Conservation (phyloP, 2,329 filamentous ascomycete genomes). For the Dryadomyces quercivorus region DNA sequence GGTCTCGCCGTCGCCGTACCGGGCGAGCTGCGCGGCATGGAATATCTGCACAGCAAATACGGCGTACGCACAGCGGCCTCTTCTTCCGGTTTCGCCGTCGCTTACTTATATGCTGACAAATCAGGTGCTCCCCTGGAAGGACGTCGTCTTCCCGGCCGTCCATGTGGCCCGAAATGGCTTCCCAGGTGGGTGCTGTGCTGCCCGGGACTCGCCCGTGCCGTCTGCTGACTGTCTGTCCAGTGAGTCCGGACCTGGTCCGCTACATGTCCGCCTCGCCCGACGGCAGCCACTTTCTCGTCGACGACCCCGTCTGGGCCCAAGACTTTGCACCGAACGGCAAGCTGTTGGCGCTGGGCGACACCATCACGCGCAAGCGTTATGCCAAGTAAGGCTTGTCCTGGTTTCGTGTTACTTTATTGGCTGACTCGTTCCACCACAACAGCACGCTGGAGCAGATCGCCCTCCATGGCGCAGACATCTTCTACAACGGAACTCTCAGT, state of each 20-base stretch:
- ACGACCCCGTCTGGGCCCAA: constrained; percentile 68
- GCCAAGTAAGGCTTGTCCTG: constrained; percentile 31
- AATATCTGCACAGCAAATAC: constrained; percentile 63
- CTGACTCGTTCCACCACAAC: constrained; percentile 1
- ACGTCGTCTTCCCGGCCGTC: constrained; percentile 62
- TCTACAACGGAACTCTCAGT: constrained; percentile 27
- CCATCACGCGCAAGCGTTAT: constrained; percentile 69
- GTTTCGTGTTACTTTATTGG: background rate
- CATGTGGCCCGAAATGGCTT: constrained; percentile 65
- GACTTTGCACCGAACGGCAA: constrained; percentile 79
- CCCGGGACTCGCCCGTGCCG: too few relatives aligned
- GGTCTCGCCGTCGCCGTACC: constrained; percentile 64
- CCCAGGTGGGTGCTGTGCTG: constrained; percentile 6
- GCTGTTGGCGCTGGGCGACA: constrained; percentile 59
- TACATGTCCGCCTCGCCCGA: constrained; percentile 46
- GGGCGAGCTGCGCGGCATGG: constrained; percentile 65
- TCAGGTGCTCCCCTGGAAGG: constrained; percentile 48
- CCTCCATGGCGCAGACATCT: constrained; percentile 38
- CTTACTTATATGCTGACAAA: too few relatives aligned
- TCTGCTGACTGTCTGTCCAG: constrained; percentile 12
- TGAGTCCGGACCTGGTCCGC: constrained; percentile 60
- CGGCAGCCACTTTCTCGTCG: constrained; percentile 50
- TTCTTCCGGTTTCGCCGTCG: background rate
- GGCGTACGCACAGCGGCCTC: constrained; percentile 30
- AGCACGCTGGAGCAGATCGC: constrained; percentile 67